phyloP scores from a whole-genome alignment of 306 rosid genomes.

The Malus fusca region DNA sequence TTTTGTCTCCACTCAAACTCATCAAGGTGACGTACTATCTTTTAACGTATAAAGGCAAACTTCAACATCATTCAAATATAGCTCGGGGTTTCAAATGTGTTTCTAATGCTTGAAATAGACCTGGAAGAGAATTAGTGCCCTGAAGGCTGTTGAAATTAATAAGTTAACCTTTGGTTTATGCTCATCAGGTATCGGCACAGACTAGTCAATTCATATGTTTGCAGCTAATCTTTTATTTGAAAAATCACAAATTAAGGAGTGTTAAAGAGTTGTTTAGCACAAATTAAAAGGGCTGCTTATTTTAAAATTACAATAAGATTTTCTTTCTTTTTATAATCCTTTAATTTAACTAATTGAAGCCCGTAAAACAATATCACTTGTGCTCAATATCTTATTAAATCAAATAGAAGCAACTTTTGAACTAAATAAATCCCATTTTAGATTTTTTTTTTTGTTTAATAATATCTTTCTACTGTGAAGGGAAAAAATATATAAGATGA shows the following conservation, averaged over 20 bases:
- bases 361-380: too few species aligned
- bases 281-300: too few species aligned
- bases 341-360: too few species aligned
- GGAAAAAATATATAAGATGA: neutral
- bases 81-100: neutral
- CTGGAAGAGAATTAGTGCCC: neutral
- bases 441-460: neutral
- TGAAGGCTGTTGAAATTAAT: neutral
- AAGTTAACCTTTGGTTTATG: neutral
- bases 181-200: neutral
- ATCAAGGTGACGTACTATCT: neutral
- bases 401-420: neutral
- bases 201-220: neutral
- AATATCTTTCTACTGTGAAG: neutral
- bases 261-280: too few species aligned
- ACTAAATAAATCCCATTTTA: neutral
- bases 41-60: neutral
- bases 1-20: neutral
- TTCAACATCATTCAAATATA: neutral
- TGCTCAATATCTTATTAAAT: too few species aligned
- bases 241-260: too few species aligned
- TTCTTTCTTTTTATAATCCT: too few species aligned
- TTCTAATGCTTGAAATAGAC: neutral
- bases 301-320: too few species aligned
- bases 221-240: neutral